Evolutionary conservation across 441 rosid species (phyloP), one percentile per base, ranked within the genome.

Genomic region (Raphanus hybrid): DNA sequence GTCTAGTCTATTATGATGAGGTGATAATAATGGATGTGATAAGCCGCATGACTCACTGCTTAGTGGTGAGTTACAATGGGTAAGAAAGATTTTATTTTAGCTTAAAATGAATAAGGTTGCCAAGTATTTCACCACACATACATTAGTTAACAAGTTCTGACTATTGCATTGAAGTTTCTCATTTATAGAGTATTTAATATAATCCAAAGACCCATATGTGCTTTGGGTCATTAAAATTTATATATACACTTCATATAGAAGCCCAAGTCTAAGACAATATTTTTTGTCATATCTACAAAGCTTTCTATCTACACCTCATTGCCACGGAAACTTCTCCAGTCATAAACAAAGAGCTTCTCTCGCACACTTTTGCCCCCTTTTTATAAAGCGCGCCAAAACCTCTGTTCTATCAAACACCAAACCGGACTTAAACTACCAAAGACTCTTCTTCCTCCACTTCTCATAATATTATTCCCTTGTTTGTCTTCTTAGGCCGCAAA

Each of bases 221-320:
- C 39, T 68, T 48, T 50, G 27, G 18, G 74, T 69, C 74, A 23
- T 41, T 35, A 18, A 37, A 43, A 66, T 2, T 43, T 76, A 23
- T 23, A 66, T 37, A 5, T 15, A 5, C 5, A 5, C 5, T 35
- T 23, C 26, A 23, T 4, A 41, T 62, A 12, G 15, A 71, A 72
- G 75, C 75, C 69, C 69, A 62, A 45, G 0, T 62, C 60, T 61
- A 10, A 29, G 27, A 48, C 58, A 43, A 43, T 15, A 12, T 43
- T 59, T 59, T 61, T 27, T 8, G 11, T n/a, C n/a, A 26, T 39
- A 61, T 45, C 12, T 55, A 65, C 32, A 14, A 79, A 79, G 75
- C 82, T 79, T 69, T 74, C 82, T 41, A 29, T 34, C 41, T 26
- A 79, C 79, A 75, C 79, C 71, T 79, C 79, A 64, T 70, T 75